Evolutionary conservation across 2,329 filamentous ascomycete genomes (phyloP).

Genomic region (Scytalidium sp.): DNA sequence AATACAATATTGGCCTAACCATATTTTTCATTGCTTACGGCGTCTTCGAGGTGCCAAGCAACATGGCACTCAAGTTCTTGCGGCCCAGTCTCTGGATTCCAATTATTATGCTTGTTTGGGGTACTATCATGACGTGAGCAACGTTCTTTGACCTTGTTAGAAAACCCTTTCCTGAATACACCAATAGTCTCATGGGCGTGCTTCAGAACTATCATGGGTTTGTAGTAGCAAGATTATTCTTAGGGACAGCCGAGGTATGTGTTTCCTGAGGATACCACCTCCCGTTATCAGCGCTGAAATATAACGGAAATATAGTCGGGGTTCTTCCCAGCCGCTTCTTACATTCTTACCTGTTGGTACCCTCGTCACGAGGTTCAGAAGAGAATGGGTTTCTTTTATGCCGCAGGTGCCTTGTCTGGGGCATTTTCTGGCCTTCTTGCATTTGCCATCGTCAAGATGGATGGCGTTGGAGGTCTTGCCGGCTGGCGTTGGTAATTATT

Average conservation of each 20-base stretch:
- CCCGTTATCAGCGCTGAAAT: too few relatives aligned
- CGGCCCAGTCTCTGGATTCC: constrained; percentile 48
- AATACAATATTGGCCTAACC: constrained; percentile 32
- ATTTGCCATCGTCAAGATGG: background rate
- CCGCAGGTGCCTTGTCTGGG: constrained; percentile 35
- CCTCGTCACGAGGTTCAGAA: constrained; percentile 31
- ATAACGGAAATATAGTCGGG: constrained; percentile 1
- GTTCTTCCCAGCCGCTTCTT: constrained; percentile 34
- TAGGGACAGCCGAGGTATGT: constrained; percentile 21
- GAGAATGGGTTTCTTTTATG: constrained; percentile 37
- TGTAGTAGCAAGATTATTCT: constrained; percentile 2
- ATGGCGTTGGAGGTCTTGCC: background rate
- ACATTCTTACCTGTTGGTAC: constrained; percentile 22
- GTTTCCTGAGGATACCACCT: constrained; percentile 18
- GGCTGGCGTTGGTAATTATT: background rate
- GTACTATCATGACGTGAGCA: constrained; percentile 35
- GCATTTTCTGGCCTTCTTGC: constrained; percentile 40
- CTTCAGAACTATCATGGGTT: constrained; percentile 36
- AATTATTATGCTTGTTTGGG: constrained; percentile 31
- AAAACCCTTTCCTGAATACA: background rate
- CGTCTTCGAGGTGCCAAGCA: constrained; percentile 45
- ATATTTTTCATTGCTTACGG: constrained; percentile 54
- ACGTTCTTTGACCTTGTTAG: too few relatives aligned
- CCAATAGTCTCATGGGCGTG: constrained; percentile 55
- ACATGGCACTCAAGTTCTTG: constrained; percentile 48